Base-by-base conservation (phyloP, 495 filamentous ascomycete genomes). In the Aspergillus leporis region DNA sequence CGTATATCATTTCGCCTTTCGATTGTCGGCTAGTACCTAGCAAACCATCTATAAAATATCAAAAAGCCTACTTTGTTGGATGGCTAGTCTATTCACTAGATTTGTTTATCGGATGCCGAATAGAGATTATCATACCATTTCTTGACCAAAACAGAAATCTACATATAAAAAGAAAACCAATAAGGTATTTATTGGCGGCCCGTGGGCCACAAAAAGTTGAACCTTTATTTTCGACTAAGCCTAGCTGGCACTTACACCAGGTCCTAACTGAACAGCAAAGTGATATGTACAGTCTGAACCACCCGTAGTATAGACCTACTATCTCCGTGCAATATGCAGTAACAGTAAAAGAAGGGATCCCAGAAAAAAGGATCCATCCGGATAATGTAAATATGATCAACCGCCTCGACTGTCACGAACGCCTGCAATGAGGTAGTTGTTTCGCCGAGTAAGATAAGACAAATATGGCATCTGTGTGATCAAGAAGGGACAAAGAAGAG, bases 201-300 rank as follows among this genome's bases (percentile, higher is more conserved):
- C 65, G 56, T 61, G 48, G 61, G 59, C 61, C 65, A 67, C 59
- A 46, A 51, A 53, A 64, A 64, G 36, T 52, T 48, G 31, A 53
- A 51, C 53, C 59, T 67, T 67, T 43, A 67, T 64, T 28, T 65
- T 55, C 38, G 36, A 56, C 55, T 64, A 64, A 52, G 56, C 45
- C 61, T 67, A 67, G 47, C 59, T 60, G 53, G 60, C 48, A 13
- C 23, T 55, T 51, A 55, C 45, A 60, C 64, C 53, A 58, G 56
- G 34, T 21, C n/a, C 31, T 57, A 55, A 62, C 50, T 53, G 38
- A 66, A 51, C 52, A 50, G 19, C 31, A 49, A 36, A 18, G 22
- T 28, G 23, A 51, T 67, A 67, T 63, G 65, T 67, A 67, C 65
- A 67, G 56, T 38, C 47, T 53, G 36, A 51, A 58, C 47, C 49